Evolutionary conservation across 495 filamentous ascomycete species (phyloP).

Genomic region (Penicillium coffeae): DNA sequence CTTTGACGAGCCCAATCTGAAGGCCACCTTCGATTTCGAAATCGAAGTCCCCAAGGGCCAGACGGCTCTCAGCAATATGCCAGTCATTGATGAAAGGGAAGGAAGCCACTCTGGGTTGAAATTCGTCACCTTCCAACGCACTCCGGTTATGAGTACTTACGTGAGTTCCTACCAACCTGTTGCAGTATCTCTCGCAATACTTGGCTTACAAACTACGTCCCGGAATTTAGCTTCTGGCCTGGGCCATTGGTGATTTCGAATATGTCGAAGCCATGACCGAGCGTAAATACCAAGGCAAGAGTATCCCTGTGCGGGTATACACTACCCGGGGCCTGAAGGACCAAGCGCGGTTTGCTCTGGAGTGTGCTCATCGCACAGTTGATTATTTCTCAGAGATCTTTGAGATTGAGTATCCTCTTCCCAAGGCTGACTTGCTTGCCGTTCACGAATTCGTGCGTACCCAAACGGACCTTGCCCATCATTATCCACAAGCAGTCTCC

Average conservation of each 20-base stretch:
- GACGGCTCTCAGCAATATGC: conserved; percentile 92
- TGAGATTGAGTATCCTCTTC: conserved; percentile 89
- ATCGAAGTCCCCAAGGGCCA: conserved; percentile 86
- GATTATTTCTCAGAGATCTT: conserved; percentile 95
- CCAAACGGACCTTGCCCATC: background rate
- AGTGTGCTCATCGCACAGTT: conserved; percentile 82
- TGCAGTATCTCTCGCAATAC: background rate
- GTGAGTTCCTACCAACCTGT: conserved; percentile 25
- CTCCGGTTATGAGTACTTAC: conserved; percentile 96
- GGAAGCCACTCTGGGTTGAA: conserved; percentile 61
- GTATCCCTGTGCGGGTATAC: conserved; percentile 90
- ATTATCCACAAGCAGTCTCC: background rate
- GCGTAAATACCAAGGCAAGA: conserved; percentile 82
- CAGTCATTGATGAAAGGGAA: conserved; percentile 62
- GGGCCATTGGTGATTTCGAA: conserved; percentile 96
- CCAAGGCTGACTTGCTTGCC: conserved; percentile 90
- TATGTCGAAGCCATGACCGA: conserved; percentile 88
- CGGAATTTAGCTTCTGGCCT: conserved; percentile 66
- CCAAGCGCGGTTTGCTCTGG: conserved; percentile 79
- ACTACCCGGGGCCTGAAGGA: conserved; percentile 87
- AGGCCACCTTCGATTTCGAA: conserved; percentile 89
- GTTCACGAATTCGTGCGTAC: conserved; percentile 88
- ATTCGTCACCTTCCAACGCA: conserved; percentile 77
- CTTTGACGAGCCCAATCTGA: conserved; percentile 96
- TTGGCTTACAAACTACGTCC: conserved; percentile 8